phyloP scores from a whole-genome alignment of 768 basidiomycete genomes.

The Leccinellum albellum region DNA sequence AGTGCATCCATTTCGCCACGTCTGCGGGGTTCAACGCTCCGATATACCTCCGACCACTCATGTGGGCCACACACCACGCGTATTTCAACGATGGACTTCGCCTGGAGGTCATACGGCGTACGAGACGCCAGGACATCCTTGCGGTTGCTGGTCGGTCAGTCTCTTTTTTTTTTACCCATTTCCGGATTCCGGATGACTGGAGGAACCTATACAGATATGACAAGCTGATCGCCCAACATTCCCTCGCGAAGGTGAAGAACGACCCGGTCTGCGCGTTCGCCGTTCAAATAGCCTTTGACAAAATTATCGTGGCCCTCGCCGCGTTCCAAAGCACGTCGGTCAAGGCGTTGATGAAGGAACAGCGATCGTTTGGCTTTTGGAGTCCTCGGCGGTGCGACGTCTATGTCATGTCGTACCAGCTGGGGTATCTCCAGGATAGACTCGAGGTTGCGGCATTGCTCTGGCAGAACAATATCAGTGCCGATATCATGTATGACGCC shows the following conservation, averaged over 20 bases:
- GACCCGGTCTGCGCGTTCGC: slow-evolving; percentile 65
- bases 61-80: slow-evolving; percentile 61
- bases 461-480: slow-evolving; percentile 80
- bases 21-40: slow-evolving; percentile 61
- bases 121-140: slow-evolving; percentile 64
- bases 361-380: slow-evolving; percentile 84
- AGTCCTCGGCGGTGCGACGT: slow-evolving; percentile 88
- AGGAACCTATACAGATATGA: slow-evolving; percentile 56
- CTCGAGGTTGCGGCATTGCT: slow-evolving; percentile 72
- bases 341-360: slow-evolving; percentile 69
- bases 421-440: slow-evolving; percentile 71
- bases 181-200: background rate
- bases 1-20: slow-evolving; percentile 54
- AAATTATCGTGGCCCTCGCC: slow-evolving; percentile 67
- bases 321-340: slow-evolving; percentile 64
- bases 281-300: slow-evolving; percentile 75
- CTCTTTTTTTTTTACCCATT: background rate
- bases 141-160: slow-evolving; percentile 78
- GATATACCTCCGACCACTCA: slow-evolving; percentile 68
- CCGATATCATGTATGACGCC: slow-evolving; percentile 84
- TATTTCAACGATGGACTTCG: slow-evolving; percentile 73
- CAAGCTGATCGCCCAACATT: slow-evolving; percentile 58
- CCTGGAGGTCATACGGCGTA: slow-evolving; percentile 67
- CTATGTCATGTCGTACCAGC: slow-evolving; percentile 75
- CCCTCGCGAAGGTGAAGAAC: slow-evolving; percentile 48